Percentiles rank a stretch among this genome's conserved stretches.
Conservation (phyloP, 2,329 filamentous ascomycete species). For the Volutella citrinella region DNA sequence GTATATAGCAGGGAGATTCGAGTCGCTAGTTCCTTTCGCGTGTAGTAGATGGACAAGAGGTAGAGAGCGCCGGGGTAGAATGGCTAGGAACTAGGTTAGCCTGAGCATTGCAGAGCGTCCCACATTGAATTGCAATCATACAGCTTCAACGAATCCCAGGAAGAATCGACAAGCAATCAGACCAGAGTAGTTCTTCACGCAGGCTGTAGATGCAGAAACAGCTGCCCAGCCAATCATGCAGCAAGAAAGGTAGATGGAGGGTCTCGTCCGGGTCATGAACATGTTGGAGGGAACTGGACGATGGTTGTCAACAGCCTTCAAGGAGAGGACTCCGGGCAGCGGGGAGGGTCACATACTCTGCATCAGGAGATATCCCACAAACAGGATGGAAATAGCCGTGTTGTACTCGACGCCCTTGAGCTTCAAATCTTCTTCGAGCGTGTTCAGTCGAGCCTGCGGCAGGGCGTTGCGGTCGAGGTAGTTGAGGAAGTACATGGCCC, state of each 20-base stretch:
- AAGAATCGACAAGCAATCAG: constrained; percentile 11
- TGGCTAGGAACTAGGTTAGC: constrained; percentile 1
- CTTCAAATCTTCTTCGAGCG: constrained; percentile 16
- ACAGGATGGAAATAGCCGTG: constrained; percentile 19
- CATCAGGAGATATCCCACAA: constrained; percentile 17
- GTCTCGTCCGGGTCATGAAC: constrained; percentile 12
- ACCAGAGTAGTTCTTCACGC: constrained; percentile 5
- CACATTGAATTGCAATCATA: not conserved
- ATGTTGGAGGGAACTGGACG: constrained; percentile 11
- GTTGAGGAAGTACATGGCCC: constrained; percentile 23
- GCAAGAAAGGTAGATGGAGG: constrained; percentile 5
- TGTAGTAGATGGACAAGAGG: constrained; percentile 13
- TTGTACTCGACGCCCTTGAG: constrained; percentile 20
- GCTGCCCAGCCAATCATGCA: constrained; percentile 14
- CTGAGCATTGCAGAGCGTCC: constrained; percentile 25
- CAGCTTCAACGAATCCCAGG: constrained; percentile 11
- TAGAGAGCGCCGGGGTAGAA: constrained; percentile 12
- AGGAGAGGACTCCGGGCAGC: not conserved
- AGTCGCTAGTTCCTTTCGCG: constrained; percentile 12
- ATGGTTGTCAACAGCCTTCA: not conserved
- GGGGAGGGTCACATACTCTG: constrained; percentile 11
- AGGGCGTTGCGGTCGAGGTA: constrained; percentile 23
- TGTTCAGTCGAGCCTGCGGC: constrained; percentile 18
- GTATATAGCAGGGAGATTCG: constrained; percentile 12
- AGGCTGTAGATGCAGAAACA: constrained; percentile 7